A percentile compares a stretch with the other conserved stretches of the same genome.
phyloP scores from a whole-genome alignment of 306 rosid genomes.

The Citrullus mucosospermus region DNA sequence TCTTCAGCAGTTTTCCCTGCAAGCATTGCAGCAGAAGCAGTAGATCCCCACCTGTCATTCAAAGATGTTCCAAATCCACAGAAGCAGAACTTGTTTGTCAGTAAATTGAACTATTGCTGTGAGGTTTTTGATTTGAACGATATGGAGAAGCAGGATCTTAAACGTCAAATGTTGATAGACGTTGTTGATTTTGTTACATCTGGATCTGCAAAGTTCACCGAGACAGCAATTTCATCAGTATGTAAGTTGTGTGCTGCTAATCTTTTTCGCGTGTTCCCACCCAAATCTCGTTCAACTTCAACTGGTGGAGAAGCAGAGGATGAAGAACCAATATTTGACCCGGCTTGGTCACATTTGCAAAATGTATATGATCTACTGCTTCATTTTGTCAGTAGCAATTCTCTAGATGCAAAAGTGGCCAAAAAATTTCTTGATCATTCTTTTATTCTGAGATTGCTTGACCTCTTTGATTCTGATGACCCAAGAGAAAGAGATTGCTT shows the following conservation, averaged over 20 bases:
- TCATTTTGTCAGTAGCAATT: conserved; percentile 51
- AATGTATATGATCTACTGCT: conserved; percentile 89
- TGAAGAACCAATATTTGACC: conserved; percentile 96
- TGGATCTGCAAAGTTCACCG: conserved; percentile 80
- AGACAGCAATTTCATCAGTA: conserved; percentile 66
- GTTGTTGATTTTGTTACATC: conserved; percentile 86
- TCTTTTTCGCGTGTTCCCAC: conserved; percentile 89
- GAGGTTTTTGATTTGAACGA: conserved; percentile 55
- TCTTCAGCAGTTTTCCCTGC: conserved; percentile 96
- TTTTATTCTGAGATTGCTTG: conserved; percentile 67
- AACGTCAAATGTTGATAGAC: conserved; percentile 68
- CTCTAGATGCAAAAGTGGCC: conserved; percentile 77
- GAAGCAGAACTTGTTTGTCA: conserved; percentile 71
- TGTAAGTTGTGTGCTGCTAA: conserved; percentile 86
- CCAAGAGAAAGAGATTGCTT: conserved; percentile 98
- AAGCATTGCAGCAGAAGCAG: conserved; percentile 56
- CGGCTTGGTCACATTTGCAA: conserved; percentile 89
- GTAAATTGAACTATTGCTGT: conserved; percentile 85
- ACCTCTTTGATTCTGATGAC: conserved; percentile 93
- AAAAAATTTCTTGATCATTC: conserved; percentile 72
- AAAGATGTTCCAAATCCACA: conserved; percentile 88
- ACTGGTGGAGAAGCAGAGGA: conserved; percentile 74
- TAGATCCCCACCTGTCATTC: conserved; percentile 77
- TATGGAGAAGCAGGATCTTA: conserved; percentile 68
- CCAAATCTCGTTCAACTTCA: conserved; percentile 55